Evolutionary conservation across 1,139 yeast species (phyloP).

Genomic region (Kurtzmaniella quercitrusa): DNA sequence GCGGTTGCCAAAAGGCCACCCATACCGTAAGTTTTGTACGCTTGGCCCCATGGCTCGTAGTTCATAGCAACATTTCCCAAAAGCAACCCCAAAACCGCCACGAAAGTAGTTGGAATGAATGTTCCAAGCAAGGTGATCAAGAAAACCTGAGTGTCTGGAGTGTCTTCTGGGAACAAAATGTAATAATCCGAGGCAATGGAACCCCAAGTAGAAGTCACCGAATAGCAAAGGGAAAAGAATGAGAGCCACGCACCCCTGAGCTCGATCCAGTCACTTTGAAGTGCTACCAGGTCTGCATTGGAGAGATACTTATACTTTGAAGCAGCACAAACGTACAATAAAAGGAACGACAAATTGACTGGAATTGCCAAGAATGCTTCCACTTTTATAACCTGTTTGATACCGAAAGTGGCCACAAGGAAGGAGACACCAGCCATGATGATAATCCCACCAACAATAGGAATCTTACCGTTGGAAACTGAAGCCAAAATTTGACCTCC

Average conservation of each 20-base stretch:
- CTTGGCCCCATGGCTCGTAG: constrained; percentile 56
- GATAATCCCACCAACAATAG: constrained; percentile 69
- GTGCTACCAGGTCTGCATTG: constrained; percentile 33
- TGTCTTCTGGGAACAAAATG: constrained; percentile 72
- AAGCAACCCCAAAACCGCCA: constrained; percentile 69
- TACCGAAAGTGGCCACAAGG: constrained; percentile 70
- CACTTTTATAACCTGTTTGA: constrained; percentile 60
- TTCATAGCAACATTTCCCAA: constrained; percentile 65
- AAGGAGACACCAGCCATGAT: constrained; percentile 64
- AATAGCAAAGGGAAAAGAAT: constrained; percentile 69
- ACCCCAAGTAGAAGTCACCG: constrained; percentile 90
- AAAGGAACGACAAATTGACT: constrained; percentile 60
- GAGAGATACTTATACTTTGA: constrained; percentile 44
- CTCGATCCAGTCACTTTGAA: constrained; percentile 24
- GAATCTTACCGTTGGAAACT: constrained; percentile 58
- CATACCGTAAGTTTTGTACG: constrained; percentile 59
- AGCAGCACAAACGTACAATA: constrained; percentile 67
- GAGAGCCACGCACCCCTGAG: constrained; percentile 65
- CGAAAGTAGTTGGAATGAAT: constrained; percentile 70
- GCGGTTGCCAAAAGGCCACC: constrained; percentile 75
- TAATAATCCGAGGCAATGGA: constrained; percentile 84
- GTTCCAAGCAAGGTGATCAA: constrained; percentile 65
- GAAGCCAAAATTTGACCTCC: constrained; percentile 79
- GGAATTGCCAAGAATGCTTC: constrained; percentile 71
- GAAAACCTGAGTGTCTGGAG: constrained; percentile 56